Conservation (phyloP, 139 green algal genomes). For the Chlorella sorokiniana region DNA sequence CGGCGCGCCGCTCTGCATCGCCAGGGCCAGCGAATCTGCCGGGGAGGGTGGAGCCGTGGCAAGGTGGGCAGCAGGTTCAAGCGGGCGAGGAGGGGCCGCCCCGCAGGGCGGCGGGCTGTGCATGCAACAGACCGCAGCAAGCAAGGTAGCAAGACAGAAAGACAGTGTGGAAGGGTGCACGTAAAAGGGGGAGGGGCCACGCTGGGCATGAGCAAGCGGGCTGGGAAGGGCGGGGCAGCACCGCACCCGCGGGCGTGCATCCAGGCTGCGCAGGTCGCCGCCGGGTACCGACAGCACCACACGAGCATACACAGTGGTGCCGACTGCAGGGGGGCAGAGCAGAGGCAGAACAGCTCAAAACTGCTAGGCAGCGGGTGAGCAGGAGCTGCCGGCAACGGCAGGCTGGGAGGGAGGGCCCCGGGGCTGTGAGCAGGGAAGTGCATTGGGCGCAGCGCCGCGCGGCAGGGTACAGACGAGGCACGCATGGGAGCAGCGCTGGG, state of each 20-base stretch:
- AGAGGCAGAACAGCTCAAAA: background rate
- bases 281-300: slow-evolving; percentile 34
- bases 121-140: no score
- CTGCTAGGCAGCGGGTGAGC: no score
- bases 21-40: slow-evolving; percentile 20
- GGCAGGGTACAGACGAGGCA: background rate
- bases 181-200: no score
- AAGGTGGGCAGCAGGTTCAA: background rate
- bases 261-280: slow-evolving; percentile 28
- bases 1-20: slow-evolving; percentile 6
- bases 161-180: no score
- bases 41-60: background rate
- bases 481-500: background rate
- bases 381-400: background rate
- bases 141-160: no score
- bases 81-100: no score
- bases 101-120: no score
- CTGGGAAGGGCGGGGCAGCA: no score
- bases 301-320: slow-evolving; percentile 36
- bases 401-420: no score
- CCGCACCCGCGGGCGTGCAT: slow-evolving; percentile 32
- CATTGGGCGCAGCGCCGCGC: no score
- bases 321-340: background rate
- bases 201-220: no score
- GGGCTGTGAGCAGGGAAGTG: no score